phyloP scores from a whole-genome alignment of 352 stramenopile genomes.

The Pythium graminicola region DNA sequence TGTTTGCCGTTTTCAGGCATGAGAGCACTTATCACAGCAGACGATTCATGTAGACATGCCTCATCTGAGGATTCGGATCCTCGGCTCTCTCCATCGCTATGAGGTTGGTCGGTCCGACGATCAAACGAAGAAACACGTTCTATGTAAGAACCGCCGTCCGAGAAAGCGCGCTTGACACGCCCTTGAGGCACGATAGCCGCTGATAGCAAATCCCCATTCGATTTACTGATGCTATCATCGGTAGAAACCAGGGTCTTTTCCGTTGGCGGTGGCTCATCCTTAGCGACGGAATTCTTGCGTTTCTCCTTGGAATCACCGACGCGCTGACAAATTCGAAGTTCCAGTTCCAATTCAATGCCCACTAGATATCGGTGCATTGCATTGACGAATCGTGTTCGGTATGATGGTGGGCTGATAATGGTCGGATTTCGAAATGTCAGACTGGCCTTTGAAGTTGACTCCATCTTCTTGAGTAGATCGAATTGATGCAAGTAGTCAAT shows the following conservation, averaged over 20 bases:
- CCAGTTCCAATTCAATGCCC: slow-evolving; percentile 66
- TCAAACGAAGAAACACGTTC: slow-evolving; percentile 2
- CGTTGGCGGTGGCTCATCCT: background rate
- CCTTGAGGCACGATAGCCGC: slow-evolving; percentile 1
- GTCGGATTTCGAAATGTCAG: slow-evolving; percentile 80
- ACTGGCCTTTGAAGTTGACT: slow-evolving; percentile 81
- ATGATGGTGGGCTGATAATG: slow-evolving; percentile 75
- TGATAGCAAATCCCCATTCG: background rate
- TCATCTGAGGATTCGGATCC: slow-evolving; percentile 24
- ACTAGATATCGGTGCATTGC: slow-evolving; percentile 80
- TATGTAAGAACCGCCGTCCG: slow-evolving; percentile 4
- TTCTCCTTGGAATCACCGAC: slow-evolving; percentile 4
- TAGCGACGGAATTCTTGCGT: background rate
- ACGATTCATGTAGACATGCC: slow-evolving; percentile 5
- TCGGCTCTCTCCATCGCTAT: slow-evolving; percentile 25
- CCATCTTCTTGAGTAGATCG: slow-evolving; percentile 87
- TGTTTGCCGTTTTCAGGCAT: slow-evolving; percentile 14
- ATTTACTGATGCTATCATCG: background rate
- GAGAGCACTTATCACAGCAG: slow-evolving; percentile 12
- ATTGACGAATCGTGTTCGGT: slow-evolving; percentile 75
- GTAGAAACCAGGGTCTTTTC: background rate
- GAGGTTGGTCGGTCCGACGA: slow-evolving; percentile 10
- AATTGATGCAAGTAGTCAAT: slow-evolving; percentile 88
- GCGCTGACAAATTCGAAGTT: slow-evolving; percentile 61
- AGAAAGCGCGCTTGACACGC: slow-evolving; percentile 8